phyloP scores from a whole-genome alignment of 805 yeast species.

The Starmerella davenportii region DNA sequence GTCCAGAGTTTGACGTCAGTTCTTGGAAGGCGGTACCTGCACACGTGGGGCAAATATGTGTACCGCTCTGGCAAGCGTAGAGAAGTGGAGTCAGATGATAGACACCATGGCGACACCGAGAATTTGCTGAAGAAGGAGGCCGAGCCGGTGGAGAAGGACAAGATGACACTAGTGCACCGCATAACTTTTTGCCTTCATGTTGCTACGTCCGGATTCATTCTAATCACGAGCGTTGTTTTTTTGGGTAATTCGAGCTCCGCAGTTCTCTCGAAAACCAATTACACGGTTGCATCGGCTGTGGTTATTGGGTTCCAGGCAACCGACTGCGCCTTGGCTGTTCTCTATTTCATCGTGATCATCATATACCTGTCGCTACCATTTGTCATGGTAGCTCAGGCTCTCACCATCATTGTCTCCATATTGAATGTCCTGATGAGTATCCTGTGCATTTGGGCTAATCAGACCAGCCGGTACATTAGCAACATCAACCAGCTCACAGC shows the following conservation, averaged over 20 bases:
- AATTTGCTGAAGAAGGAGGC: conserved; percentile 1
- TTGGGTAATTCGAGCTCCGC: conserved; percentile 13
- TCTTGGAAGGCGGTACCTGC: not conserved
- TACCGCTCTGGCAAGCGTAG: not conserved
- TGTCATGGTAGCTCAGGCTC: conserved; percentile 17
- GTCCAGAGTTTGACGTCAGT: not conserved
- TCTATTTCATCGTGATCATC: conserved; percentile 12
- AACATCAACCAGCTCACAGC: not conserved
- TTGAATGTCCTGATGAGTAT: conserved; percentile 15
- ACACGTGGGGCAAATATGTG: not conserved
- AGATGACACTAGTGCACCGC: conserved; percentile 6
- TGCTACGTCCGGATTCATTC: conserved; percentile 5
- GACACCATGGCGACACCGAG: conserved; percentile 1
- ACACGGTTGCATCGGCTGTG: conserved; percentile 5
- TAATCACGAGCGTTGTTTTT: conserved; percentile 11
- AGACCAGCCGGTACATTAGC: conserved; percentile 3
- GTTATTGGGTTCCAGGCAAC: conserved; percentile 12
- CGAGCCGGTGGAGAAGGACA: not conserved
- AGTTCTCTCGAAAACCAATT: conserved; percentile 6
- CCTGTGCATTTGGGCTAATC: conserved; percentile 15
- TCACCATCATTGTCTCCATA: conserved; percentile 13
- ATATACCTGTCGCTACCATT: conserved; percentile 12
- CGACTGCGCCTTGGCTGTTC: conserved; percentile 14
- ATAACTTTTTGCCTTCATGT: conserved; percentile 5
- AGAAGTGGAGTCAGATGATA: not conserved